Conservation (phyloP, 2,329 filamentous ascomycete species). For the Periglandula ipomoeae region DNA sequence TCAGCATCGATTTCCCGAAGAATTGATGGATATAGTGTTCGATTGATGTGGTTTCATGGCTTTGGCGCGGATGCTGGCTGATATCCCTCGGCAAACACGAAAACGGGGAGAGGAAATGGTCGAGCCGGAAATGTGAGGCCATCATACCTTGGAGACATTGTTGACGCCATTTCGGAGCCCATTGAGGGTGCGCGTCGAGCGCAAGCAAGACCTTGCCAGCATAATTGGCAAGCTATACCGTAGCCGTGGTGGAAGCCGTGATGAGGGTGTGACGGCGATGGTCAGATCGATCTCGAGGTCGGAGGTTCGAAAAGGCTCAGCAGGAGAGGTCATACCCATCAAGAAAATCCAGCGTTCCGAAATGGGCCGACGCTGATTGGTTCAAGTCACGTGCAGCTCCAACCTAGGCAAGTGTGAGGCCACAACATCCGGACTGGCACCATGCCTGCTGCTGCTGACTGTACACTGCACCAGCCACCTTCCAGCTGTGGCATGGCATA, state of each 20-base stretch:
- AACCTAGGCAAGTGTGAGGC: constrained; percentile 10
- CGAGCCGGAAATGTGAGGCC: constrained; percentile 21
- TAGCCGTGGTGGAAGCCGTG: constrained; percentile 27
- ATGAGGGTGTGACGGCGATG: constrained; percentile 27
- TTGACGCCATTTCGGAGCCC: constrained; percentile 64
- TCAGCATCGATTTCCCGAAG: constrained; percentile 27
- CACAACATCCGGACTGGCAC: background rate
- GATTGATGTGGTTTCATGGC: constrained; percentile 19
- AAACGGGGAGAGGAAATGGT: background rate
- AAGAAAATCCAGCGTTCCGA: constrained; percentile 35
- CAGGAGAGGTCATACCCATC: constrained; percentile 23
- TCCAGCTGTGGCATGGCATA: too few relatives aligned
- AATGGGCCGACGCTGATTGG: constrained; percentile 35
- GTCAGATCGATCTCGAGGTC: constrained; percentile 26
- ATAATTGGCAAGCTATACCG: constrained; percentile 52
- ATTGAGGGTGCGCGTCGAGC: constrained; percentile 78
- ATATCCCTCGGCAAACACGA: constrained; percentile 19
- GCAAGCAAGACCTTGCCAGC: constrained; percentile 88
- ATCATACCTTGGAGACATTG: constrained; percentile 63
- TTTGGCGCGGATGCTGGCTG: constrained; percentile 15
- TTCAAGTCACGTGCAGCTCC: constrained; percentile 23
- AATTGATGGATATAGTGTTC: constrained; percentile 14
- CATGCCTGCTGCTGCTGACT: too few relatives aligned
- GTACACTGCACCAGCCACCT: too few relatives aligned
- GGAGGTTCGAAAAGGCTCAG: constrained; percentile 29